Evolutionary conservation across 805 yeast genomes (phyloP).

Genomic region (Ogataea dorogensis): DNA sequence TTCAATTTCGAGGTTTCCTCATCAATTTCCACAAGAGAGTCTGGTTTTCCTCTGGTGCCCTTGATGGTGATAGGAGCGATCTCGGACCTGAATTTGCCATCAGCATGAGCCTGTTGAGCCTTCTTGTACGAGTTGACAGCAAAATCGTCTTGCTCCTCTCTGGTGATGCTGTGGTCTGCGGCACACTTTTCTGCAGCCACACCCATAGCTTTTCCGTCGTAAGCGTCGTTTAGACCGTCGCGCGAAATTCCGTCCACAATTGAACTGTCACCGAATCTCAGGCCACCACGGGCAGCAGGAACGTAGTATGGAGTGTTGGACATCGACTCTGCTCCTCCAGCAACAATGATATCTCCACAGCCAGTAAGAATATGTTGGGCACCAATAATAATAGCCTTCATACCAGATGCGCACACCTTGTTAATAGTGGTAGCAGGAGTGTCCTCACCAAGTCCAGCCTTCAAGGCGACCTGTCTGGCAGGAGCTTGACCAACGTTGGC

Average conservation of each 20-base stretch:
- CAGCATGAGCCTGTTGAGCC: slow-evolving; percentile 76
- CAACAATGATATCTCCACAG: slow-evolving; percentile 86
- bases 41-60: slow-evolving; percentile 91
- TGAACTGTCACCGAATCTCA: slow-evolving; percentile 80
- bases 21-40: slow-evolving; percentile 65
- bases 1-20: slow-evolving; percentile 82
- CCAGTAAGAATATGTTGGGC: slow-evolving; percentile 90
- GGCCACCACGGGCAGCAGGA: slow-evolving; percentile 82
- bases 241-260: slow-evolving; percentile 86
- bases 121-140: slow-evolving; percentile 84
- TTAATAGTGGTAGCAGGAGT: slow-evolving; percentile 88
- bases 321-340: slow-evolving; percentile 99
- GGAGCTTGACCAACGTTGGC: slow-evolving; percentile 97
- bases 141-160: slow-evolving; percentile 87
- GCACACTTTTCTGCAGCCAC: slow-evolving; percentile 98
- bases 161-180: slow-evolving; percentile 66
- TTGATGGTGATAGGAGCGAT: slow-evolving; percentile 85
- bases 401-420: slow-evolving; percentile 96
- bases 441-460: slow-evolving; percentile 78
- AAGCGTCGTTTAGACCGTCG: slow-evolving; percentile 94
- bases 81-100: slow-evolving; percentile 80
- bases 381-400: slow-evolving; percentile 87
- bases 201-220: slow-evolving; percentile 89
- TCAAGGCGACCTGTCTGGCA: slow-evolving; percentile 94
- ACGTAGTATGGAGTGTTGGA: slow-evolving; percentile 91